A percentile compares a stretch with the other conserved stretches of the same genome.
Evolutionary conservation across 768 basidiomycete species (phyloP).

Genomic region (Lactarius hatsudake): DNA sequence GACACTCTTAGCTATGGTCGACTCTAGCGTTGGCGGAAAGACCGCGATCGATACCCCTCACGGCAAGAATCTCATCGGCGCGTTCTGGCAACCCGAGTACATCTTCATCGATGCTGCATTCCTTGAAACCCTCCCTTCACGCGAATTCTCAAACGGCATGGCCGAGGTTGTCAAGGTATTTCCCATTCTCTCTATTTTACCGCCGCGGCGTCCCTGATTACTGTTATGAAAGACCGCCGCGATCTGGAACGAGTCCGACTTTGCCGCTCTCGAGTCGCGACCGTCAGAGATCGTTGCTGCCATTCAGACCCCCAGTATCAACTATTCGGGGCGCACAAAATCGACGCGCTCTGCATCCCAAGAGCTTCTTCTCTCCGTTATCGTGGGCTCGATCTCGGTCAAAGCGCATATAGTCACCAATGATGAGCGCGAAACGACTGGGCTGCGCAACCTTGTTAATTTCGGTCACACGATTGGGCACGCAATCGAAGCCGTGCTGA

Average conservation of each 20-base stretch:
- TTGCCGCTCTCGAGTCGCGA: constrained; percentile 81
- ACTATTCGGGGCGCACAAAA: constrained; percentile 55
- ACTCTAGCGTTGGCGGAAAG: constrained; percentile 96
- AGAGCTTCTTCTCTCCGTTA: constrained; percentile 83
- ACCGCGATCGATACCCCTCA: constrained; percentile 99
- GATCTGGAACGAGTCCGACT: constrained; percentile 95
- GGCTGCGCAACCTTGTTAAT: constrained; percentile 97
- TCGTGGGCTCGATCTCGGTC: constrained; percentile 89
- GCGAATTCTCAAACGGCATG: constrained; percentile 99
- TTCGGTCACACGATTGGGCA: constrained; percentile 99
- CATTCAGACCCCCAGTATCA: constrained; percentile 65
- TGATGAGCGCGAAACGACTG: constrained; percentile 89
- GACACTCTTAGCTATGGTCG: constrained; percentile 96
- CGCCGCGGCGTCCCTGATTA: neutral
- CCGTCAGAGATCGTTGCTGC: constrained; percentile 84
- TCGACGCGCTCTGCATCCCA: constrained; percentile 71
- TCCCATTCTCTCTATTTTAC: neutral
- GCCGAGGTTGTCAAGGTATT: constrained; percentile 94
- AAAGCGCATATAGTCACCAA: constrained; percentile 97
- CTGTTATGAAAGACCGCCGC: constrained; percentile 75
- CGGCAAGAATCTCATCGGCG: constrained; percentile 97
- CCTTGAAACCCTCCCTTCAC: constrained; percentile 84
- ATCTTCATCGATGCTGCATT: constrained; percentile 98
- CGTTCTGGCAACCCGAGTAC: constrained; percentile 97
- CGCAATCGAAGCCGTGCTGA: constrained; percentile 95